Conservation (phyloP, 2,329 filamentous ascomycete genomes). For the Monilinia vaccinii-corymbosi region DNA sequence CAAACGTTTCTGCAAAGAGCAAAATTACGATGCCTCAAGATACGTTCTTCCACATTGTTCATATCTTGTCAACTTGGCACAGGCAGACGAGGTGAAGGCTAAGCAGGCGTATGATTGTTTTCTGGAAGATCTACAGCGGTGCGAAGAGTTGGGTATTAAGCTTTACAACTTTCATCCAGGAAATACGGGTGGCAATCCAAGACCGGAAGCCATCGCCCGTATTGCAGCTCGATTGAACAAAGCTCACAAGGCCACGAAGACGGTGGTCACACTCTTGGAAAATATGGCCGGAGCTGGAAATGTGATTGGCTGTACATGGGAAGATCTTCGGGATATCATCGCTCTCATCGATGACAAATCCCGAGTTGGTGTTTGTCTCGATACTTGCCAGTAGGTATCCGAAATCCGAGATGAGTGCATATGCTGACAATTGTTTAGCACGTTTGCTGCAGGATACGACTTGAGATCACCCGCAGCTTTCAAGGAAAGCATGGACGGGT, state of each 20-base stretch:
- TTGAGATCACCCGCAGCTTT: slow-evolving; percentile 68
- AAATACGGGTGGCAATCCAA: slow-evolving; percentile 59
- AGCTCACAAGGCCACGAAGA: slow-evolving; percentile 65
- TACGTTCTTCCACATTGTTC: slow-evolving; percentile 87
- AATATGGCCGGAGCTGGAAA: slow-evolving; percentile 93
- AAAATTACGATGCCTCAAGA: slow-evolving; percentile 61
- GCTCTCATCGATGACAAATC: slow-evolving; percentile 67
- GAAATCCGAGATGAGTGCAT: too few relatives aligned
- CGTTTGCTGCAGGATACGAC: slow-evolving; percentile 91
- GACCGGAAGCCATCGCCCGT: slow-evolving; percentile 61
- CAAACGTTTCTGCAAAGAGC: slow-evolving; percentile 53
- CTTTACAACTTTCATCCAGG: slow-evolving; percentile 99
- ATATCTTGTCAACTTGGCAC: slow-evolving; percentile 92
- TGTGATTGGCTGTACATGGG: slow-evolving; percentile 75
- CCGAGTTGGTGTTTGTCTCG: slow-evolving; percentile 86
- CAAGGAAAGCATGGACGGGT: slow-evolving; percentile 60
- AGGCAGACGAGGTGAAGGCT: slow-evolving; percentile 69
- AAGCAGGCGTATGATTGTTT: slow-evolving; percentile 80
- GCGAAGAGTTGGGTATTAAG: slow-evolving; percentile 73
- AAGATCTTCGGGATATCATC: slow-evolving; percentile 82
- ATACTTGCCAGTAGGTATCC: slow-evolving; percentile 65
- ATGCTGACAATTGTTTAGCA: slow-evolving; percentile 25
- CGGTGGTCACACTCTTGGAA: slow-evolving; percentile 78
- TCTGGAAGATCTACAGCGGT: slow-evolving; percentile 77
- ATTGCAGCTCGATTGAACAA: slow-evolving; percentile 77